Evolutionary conservation across 1,284 basidiomycete species (phyloP), one percentile per base, ranked within the genome.

Genomic region (Meripilus lineatus): DNA sequence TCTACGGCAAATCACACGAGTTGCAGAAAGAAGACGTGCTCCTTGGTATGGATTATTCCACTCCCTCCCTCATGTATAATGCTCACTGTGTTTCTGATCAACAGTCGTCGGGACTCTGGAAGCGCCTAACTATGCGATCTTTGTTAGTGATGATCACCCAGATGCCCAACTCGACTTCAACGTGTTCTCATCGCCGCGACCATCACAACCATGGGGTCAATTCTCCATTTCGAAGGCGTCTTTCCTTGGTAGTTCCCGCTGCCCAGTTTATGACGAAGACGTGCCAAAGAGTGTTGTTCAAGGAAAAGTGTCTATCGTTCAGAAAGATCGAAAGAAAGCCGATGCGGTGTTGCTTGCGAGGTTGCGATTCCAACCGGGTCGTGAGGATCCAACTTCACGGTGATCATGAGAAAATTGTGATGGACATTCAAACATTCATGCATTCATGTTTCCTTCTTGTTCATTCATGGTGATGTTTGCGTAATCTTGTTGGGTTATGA

Each of bases 71-170:
- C 17, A 36, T 20, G 11, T 10, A 36, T 10, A 7, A 15, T 5
- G 20, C 40, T 37, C 10, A 34, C n/a, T 15, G 4, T 18, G 10
- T 32, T 8, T 28, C 32, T 2, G n/a, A n/a, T n/a, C n/a, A n/a
- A n/a, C 42, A 88, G 85, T 89, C 20, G 76, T 85, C 33, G 87
- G 85, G 10, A 76, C 81, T 0, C 66, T 90, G 5, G 74, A 79
- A 41, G 73, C 83, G 2, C 69, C 75, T 0, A 81, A 86, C 48
- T 83, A 85, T 58, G 83, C 74, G 2, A 57, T 84, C 1, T 82
- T 84, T 54, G 81, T 86, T 34, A 82, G 80, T 52, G 81, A 86
- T 53, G 70, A 69, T 48, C 80, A 85, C 60, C 72, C 76, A 0
- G 78, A 84, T 52, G 77, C 80, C 3, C 74, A 79, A 68, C 74